These are phyloP conservation scores for Nicotiana benthamiana DNA, from an alignment of 257 asterid species.

Conservation along the genomic window DNA sequence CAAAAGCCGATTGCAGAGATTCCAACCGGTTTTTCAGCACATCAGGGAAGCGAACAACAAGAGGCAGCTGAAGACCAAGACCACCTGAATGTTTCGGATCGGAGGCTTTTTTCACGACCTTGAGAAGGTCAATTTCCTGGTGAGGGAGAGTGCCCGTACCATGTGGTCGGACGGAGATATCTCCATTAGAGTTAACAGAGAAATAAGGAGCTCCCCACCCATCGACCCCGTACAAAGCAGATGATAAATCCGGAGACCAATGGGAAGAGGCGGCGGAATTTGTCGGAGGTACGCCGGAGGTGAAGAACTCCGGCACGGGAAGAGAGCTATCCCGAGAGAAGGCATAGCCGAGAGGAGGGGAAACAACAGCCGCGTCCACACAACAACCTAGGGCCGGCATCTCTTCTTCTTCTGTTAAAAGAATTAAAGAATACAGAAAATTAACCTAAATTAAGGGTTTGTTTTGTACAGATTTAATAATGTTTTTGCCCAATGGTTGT, in stretches of 20 bases:
- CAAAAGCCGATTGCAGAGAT: constrained; percentile 61
- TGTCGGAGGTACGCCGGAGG: constrained; percentile 31
- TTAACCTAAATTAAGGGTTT: constrained; percentile 15
- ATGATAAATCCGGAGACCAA: constrained; percentile 68
- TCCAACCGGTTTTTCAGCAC: constrained; percentile 77
- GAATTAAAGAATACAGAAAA: neutral
- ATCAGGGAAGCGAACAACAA: constrained; percentile 77
- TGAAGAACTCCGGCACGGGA: constrained; percentile 27
- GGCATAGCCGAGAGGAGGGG: constrained; percentile 53
- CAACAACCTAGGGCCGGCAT: constrained; percentile 88
- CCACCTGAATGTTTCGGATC: constrained; percentile 64
- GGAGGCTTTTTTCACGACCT: constrained; percentile 76
- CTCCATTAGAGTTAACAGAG: constrained; percentile 60
- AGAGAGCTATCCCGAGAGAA: constrained; percentile 54
- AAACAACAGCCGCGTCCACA: constrained; percentile 60
- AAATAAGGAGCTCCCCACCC: constrained; percentile 99
- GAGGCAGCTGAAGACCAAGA: constrained; percentile 73
- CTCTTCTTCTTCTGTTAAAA: constrained; percentile 41
- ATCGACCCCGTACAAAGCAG: constrained; percentile 57
- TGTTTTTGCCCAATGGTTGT: constrained; percentile 26
- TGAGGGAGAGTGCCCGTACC: constrained; percentile 63
- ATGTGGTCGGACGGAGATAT: constrained; percentile 61
- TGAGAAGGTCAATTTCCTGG: constrained; percentile 82
- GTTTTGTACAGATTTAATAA: neutral
- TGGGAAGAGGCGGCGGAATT: constrained; percentile 17